Conservation (phyloP, 768 basidiomycete species). For the Mycena kentingensis region DNA sequence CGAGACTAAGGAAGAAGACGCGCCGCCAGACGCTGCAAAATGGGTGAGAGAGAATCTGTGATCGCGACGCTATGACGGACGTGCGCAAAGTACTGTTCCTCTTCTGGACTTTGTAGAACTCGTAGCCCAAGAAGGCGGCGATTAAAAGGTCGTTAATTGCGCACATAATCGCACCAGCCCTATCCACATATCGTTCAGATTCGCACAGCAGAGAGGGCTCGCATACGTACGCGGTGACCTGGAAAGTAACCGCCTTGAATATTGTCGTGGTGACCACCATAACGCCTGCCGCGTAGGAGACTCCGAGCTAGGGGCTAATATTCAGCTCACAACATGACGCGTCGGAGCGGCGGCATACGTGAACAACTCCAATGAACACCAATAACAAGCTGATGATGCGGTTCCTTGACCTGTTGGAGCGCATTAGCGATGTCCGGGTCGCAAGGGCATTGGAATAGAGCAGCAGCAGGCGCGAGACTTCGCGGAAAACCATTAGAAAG, state of each 20-base stretch:
- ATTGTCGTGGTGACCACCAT: background rate
- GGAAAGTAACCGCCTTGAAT: background rate
- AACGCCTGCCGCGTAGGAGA: conserved; percentile 12
- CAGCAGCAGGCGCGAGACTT: background rate
- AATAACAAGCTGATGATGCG: conserved; percentile 7
- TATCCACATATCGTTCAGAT: background rate
- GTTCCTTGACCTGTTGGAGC: conserved; percentile 16
- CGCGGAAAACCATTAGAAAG: background rate
- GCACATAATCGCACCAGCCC: conserved; percentile 13
- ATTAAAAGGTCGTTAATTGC: conserved; percentile 16
- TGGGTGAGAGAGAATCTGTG: background rate
- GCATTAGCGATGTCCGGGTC: no score
- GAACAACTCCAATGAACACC: conserved; percentile 3
- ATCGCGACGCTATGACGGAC: background rate
- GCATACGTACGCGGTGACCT: conserved; percentile 8
- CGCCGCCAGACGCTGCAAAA: conserved; percentile 12
- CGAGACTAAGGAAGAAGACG: conserved; percentile 10
- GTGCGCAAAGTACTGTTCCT: background rate
- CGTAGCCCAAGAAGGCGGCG: conserved; percentile 9
- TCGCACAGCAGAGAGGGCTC: background rate
- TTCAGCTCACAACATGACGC: background rate
- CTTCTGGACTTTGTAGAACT: conserved; percentile 11
- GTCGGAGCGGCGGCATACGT: conserved; percentile 15
- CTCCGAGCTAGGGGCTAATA: background rate
- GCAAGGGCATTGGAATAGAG: no score